Evolutionary conservation across 2,329 filamentous ascomycete species (phyloP).

Genomic region (Botryotinia convoluta): DNA sequence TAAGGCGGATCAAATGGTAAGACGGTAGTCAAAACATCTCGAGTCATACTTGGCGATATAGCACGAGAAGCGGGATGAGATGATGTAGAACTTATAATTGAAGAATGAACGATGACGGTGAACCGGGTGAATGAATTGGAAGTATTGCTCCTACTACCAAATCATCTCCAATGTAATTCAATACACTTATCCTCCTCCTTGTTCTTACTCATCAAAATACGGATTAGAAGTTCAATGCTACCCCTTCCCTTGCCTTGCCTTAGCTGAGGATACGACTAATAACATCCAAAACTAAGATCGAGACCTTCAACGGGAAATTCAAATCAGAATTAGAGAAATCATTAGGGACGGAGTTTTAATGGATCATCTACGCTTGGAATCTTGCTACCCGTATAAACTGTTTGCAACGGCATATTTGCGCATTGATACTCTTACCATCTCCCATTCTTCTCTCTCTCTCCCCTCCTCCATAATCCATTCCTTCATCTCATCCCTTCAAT

Average conservation of each 20-base stretch:
- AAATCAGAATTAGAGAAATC: neutral
- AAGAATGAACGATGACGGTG: neutral
- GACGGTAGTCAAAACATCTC: neutral
- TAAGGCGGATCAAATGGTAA: neutral
- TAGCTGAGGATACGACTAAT: neutral
- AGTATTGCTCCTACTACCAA: neutral
- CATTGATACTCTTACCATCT: neutral
- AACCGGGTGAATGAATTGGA: neutral
- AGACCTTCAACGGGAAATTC: neutral
- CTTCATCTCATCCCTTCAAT: neutral
- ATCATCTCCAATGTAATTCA: neutral
- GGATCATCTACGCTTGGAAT: neutral
- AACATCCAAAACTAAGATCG: neutral
- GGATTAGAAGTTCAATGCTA: neutral
- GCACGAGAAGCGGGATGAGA: neutral
- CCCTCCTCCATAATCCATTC: neutral
- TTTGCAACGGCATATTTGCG: neutral
- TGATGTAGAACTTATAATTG: neutral
- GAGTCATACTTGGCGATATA: neutral
- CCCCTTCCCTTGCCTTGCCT: neutral
- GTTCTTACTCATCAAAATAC: neutral
- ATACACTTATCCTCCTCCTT: neutral
- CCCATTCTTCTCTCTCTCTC: neutral
- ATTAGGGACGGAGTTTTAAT: neutral
- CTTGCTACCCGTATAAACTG: neutral